These are phyloP conservation scores for Diaporthe citrichinensis DNA, from an alignment of 2,329 filamentous ascomycete species.

Conservation along the genomic window DNA sequence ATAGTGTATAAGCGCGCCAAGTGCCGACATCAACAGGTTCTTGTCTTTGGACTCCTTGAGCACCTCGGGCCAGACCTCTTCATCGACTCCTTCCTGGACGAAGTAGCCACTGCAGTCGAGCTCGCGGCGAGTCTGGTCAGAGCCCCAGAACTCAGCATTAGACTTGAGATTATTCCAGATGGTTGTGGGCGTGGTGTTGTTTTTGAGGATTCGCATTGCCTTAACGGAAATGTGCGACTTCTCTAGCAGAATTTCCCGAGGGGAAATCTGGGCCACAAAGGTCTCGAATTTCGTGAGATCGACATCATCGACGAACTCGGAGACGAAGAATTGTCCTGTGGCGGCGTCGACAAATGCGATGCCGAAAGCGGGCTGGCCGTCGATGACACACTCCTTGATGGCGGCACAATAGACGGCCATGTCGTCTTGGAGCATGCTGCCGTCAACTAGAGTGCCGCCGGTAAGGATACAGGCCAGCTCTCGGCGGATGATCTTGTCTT, in stretches of 20 bases:
- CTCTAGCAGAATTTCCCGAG: constrained; percentile 90
- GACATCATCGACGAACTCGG: constrained; percentile 90
- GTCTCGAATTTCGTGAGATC: constrained; percentile 98
- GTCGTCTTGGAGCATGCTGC: constrained; percentile 96
- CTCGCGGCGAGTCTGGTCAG: constrained; percentile 85
- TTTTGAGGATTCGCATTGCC: constrained; percentile 92
- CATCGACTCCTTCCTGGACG: constrained; percentile 65
- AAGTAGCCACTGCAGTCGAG: constrained; percentile 88
- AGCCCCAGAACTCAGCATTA: constrained; percentile 90
- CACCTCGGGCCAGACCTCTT: constrained; percentile 80
- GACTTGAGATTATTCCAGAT: constrained; percentile 96
- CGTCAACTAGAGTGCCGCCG: constrained; percentile 92
- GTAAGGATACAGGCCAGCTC: constrained; percentile 94
- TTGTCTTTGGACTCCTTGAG: constrained; percentile 82
- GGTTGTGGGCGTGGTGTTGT: constrained; percentile 91
- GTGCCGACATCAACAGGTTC: constrained; percentile 88
- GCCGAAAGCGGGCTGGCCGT: constrained; percentile 87
- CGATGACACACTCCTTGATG: constrained; percentile 85
- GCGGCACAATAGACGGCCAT: constrained; percentile 97
- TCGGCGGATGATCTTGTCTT: constrained; percentile 92
- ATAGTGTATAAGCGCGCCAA: constrained; percentile 91
- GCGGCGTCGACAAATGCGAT: constrained; percentile 96
- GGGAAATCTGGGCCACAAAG: constrained; percentile 91
- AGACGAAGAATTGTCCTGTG: constrained; percentile 94
- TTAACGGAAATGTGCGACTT: constrained; percentile 90